Evolutionary conservation across 2,329 filamentous ascomycete species (phyloP).

Genomic region (Dactylellina parvicollis): DNA sequence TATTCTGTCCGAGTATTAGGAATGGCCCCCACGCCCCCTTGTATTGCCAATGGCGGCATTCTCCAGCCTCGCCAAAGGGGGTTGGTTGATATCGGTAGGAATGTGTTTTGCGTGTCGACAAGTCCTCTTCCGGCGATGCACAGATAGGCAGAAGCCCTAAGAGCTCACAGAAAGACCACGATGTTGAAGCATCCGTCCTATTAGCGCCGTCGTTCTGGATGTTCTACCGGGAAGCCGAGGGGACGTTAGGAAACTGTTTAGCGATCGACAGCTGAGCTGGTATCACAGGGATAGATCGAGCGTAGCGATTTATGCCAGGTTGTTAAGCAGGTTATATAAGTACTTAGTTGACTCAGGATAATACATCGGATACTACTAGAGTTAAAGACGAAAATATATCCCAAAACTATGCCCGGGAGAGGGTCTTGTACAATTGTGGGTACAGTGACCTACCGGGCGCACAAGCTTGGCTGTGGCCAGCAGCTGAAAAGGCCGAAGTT

Average conservation of each 20-base stretch:
- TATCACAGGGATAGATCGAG: slow-evolving; percentile 20
- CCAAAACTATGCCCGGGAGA: not conserved
- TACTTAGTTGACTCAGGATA: slow-evolving; percentile 14
- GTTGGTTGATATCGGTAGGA: slow-evolving; percentile 36
- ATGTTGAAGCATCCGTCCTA: slow-evolving; percentile 1
- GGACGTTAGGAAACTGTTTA: slow-evolving; percentile 18
- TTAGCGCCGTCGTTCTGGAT: not conserved
- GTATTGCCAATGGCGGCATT: slow-evolving; percentile 13
- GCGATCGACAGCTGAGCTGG: slow-evolving; percentile 15
- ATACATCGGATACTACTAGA: not conserved
- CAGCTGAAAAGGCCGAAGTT: not conserved
- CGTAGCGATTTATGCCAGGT: no score
- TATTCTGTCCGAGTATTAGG: not conserved
- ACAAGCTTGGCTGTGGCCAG: no score
- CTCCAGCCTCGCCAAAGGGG: slow-evolving; percentile 9
- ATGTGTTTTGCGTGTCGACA: slow-evolving; percentile 48
- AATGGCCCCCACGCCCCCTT: slow-evolving; percentile 23
- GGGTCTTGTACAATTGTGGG: no score
- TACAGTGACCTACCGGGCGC: no score
- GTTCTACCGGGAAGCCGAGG: slow-evolving; percentile 6
- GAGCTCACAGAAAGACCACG: slow-evolving; percentile 18
- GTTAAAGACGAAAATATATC: not conserved
- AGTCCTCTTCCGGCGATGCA: slow-evolving; percentile 47
- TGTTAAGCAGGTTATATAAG: no score
- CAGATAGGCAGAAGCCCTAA: slow-evolving; percentile 44